Evolutionary conservation across 2,329 filamentous ascomycete genomes (phyloP), one percentile per base, ranked within the genome.

Genomic region (Ilyonectria sp.): DNA sequence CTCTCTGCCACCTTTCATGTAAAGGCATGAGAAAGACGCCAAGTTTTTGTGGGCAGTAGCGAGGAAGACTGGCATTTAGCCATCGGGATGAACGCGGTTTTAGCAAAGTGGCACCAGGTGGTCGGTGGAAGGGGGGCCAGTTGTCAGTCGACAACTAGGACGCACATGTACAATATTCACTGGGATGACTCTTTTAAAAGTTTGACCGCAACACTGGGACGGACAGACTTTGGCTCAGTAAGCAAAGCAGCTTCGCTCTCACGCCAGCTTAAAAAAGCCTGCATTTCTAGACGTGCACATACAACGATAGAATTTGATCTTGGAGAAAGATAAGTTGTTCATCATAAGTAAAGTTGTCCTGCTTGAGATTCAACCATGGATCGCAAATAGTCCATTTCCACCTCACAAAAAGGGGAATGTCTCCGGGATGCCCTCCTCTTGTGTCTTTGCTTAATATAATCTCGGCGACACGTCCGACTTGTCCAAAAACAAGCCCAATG

Each of bases 1-100:
- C 83, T 94, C 91, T 78, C 87, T 99, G 69, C 96, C 96, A 62
- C 96, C 96, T 11, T 98, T 99, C 82, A 86, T 91, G 83, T 90
- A 81, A 76, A 67, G 17, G 31, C 40, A 26, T 17, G 11, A 21
- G 10, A 53, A 46, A 55, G 44, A 8, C 33, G 15, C 6, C 15
- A 44, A 44, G 29, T 7, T 35, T 7, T 21, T 47, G 6, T 23
- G 8, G 3, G 9, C 26, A 15, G 23, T 31, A 35, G 29, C 17
- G 17, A 23, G n/a, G 5, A n/a, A 33, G 11, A 10, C 31, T 21
- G 31, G 10, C 19, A 23, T 9, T 37, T 17, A 8, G 29, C 15
- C 29, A 15, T 11, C 17, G 31, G n/a, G 10, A 15, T 10, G n/a
- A 15, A 33, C 50, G 33, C 31, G 11, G 17, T 15, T 15, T 21